phyloP scores from a whole-genome alignment of 2,329 filamentous ascomycete species.

The Zarea fungicola region DNA sequence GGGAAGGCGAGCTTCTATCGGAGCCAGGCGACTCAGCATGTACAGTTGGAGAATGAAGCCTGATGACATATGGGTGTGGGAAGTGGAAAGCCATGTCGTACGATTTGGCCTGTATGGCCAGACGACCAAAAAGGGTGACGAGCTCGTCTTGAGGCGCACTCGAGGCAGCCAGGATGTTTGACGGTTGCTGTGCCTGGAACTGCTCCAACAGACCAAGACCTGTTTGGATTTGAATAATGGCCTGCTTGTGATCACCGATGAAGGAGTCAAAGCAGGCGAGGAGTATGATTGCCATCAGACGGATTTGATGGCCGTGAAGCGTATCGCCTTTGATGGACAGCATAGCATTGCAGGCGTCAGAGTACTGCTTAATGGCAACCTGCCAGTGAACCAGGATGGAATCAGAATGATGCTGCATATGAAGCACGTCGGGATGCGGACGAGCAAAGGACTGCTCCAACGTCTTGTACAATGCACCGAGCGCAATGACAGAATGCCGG shows the following conservation, averaged over 20 bases:
- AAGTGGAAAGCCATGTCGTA: slow-evolving; percentile 67
- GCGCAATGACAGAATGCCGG: slow-evolving; percentile 59
- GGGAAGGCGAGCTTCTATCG: slow-evolving; percentile 37
- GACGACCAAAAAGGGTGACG: slow-evolving; percentile 57
- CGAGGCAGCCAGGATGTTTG: slow-evolving; percentile 22
- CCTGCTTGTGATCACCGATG: slow-evolving; percentile 57
- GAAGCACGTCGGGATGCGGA: slow-evolving; percentile 12
- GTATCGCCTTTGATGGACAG: slow-evolving; percentile 39
- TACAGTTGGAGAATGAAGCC: slow-evolving; percentile 26
- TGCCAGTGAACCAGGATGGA: slow-evolving; percentile 48
- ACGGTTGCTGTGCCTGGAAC: slow-evolving; percentile 31
- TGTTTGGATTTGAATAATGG: slow-evolving; percentile 56
- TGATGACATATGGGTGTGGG: slow-evolving; percentile 56
- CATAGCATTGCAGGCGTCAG: slow-evolving; percentile 49
- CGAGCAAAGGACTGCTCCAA: slow-evolving; percentile 50
- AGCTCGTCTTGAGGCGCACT: slow-evolving; percentile 44
- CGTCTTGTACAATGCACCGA: slow-evolving; percentile 63
- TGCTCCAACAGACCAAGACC: slow-evolving; percentile 51
- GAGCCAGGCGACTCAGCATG: slow-evolving; percentile 36
- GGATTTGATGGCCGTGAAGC: slow-evolving; percentile 43
- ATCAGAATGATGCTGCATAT: slow-evolving; percentile 23
- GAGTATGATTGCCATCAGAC: slow-evolving; percentile 60
- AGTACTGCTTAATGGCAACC: slow-evolving; percentile 56
- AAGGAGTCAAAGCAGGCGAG: slow-evolving; percentile 66
- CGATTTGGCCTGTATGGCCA: slow-evolving; percentile 61